A percentile compares a stretch with the other conserved stretches of the same genome.
These are phyloP conservation scores for Nicotiana tabacum DNA, from an alignment of 257 asterid genomes.

Conservation along the genomic window DNA sequence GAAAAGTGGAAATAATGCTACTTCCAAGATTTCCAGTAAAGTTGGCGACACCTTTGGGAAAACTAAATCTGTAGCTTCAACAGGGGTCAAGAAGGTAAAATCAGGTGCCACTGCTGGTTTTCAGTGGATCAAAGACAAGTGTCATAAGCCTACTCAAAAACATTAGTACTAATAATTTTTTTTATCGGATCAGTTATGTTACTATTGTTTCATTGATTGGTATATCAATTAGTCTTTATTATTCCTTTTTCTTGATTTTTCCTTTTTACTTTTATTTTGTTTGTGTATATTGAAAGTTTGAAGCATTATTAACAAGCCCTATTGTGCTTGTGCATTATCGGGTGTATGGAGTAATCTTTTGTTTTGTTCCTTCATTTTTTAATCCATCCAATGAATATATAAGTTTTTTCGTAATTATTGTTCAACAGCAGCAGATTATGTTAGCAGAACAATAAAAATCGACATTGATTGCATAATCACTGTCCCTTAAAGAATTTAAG, in stretches of 20 bases:
- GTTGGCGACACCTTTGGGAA: slow-evolving; percentile 34
- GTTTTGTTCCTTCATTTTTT: neutral
- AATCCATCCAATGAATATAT: neutral
- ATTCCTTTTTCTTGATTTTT: neutral
- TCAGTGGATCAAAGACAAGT: slow-evolving; percentile 72
- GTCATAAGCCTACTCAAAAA: slow-evolving; percentile 46
- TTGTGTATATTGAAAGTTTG: neutral
- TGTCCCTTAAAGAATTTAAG: too few species aligned
- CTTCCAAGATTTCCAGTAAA: slow-evolving; percentile 29
- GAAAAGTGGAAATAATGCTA: slow-evolving; percentile 1
- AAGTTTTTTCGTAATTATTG: neutral
- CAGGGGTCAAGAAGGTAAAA: slow-evolving; percentile 76
- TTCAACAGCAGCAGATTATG: neutral
- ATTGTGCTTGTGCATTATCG: neutral
- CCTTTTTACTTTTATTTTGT: neutral
- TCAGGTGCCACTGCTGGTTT: slow-evolving; percentile 62
- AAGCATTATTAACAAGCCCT: neutral
- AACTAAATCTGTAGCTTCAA: slow-evolving; percentile 50
- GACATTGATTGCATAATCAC: too few species aligned
- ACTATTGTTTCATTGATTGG: neutral
- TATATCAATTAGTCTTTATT: neutral
- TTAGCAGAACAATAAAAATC: too few species aligned
- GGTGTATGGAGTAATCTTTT: neutral
- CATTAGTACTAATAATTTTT: neutral
- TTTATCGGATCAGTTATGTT: neutral